Evolutionary conservation across 352 stramenopile species (phyloP), one percentile per base, ranked within the genome.

Genomic region (Globisporangium alternatum): DNA sequence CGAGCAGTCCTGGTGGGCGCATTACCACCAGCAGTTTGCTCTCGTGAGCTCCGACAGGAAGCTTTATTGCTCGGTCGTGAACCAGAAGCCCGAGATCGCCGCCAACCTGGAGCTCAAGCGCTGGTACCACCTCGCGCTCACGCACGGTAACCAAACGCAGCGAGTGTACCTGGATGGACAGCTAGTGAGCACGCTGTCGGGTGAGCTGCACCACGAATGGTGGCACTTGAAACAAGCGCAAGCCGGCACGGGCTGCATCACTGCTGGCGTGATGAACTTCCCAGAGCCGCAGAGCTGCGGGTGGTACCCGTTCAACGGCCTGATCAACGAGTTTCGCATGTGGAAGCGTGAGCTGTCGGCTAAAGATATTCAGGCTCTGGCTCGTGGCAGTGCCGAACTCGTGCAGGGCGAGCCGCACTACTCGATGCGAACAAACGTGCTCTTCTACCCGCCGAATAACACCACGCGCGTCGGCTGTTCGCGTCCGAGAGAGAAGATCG

Each of bases 81-180:
- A 80, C 19, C 28, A 52, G 6, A 72, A 69, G 56, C 60, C 49
- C 12, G 55, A 57, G 1, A 68, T 82, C 6, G 69, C 67, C 2
- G 61, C 43, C 3, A 10, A 65, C 13, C 62, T 86, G 17, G 57
- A 60, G 39, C 60, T 43, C 19, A 37, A 75, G 21, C 76, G 64
- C 21, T 84, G 74, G 76, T 77, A 84, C 53, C 78, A 87, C 48
- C 44, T 87, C 30, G 67, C 67, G 37, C 49, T 87, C 22, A 78
- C 74, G 6, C 83, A 81, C 39, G 64, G 76, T 13, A 59, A 57
- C 13, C 65, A 74, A 5, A 57, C 58, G 10, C 70, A 84, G 55
- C 41, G 68, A 28, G 71, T 86, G 15, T 84, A 73, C 39, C 9
- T 86, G 13, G 67, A 84, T 45, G 75, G 75, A 10, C 47, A 71